Percentiles rank a stretch among this genome's conserved stretches.
phyloP scores from a whole-genome alignment of 169 alveolate species.

The Toxoplasma gondii region DNA sequence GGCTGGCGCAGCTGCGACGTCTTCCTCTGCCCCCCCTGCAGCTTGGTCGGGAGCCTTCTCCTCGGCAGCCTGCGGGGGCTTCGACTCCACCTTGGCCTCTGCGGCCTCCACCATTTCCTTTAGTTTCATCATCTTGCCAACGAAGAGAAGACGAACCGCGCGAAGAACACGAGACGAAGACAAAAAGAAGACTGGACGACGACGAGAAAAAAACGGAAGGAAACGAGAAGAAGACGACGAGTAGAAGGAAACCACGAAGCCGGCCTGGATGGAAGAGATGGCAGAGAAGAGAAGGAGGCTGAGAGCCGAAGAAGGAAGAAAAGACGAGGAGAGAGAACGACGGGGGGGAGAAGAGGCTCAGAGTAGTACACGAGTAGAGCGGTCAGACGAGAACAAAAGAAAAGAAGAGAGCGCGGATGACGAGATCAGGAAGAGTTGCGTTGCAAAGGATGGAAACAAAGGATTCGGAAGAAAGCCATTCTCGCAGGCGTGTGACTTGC shows the following conservation, averaged over 20 bases:
- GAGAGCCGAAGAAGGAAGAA: neutral
- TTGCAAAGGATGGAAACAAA: no score
- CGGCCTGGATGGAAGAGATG: neutral
- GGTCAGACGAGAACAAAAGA: neutral
- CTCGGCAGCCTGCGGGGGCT: neutral
- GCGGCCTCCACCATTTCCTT: slow-evolving; percentile 10
- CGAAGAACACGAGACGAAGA: no score
- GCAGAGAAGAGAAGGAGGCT: neutral
- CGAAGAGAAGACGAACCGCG: neutral
- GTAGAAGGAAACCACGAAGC: neutral
- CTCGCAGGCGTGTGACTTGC: no score
- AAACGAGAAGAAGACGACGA: neutral
- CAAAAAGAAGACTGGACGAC: neutral
- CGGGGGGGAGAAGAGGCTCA: neutral
- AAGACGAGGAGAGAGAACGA: neutral
- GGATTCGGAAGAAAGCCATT: no score
- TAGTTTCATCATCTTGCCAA: neutral
- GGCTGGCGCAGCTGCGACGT: neutral
- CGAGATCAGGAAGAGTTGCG: neutral
- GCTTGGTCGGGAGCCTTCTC: neutral
- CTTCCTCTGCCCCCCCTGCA: neutral
- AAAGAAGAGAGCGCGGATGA: neutral
- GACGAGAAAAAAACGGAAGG: neutral
- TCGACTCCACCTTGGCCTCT: neutral
- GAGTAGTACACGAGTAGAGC: neutral